These are phyloP conservation scores for Cladobotryum protrusum DNA, from an alignment of 2,329 filamentous ascomycete genomes.

Conservation along the genomic window DNA sequence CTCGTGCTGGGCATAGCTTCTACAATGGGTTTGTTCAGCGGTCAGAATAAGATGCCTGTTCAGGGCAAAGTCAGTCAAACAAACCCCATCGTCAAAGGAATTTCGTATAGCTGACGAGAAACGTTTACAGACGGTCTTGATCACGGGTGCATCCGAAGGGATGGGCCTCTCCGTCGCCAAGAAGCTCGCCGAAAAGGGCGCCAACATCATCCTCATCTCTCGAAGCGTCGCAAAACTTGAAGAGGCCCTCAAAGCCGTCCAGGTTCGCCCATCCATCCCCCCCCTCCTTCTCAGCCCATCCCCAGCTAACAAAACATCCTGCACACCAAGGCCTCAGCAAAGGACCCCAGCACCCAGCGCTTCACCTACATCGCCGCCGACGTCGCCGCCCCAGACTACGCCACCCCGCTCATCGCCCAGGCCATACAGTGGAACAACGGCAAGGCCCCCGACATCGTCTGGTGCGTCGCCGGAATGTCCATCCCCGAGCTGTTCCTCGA, in stretches of 20 bases:
- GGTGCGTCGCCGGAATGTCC: slow-evolving; percentile 77
- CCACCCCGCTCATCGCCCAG: slow-evolving; percentile 53
- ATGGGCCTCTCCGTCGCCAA: slow-evolving; percentile 75
- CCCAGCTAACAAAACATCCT: slow-evolving; percentile 2
- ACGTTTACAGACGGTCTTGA: slow-evolving; percentile 65
- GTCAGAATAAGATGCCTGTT: slow-evolving; percentile 68
- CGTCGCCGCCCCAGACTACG: slow-evolving; percentile 4
- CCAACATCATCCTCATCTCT: slow-evolving; percentile 79
- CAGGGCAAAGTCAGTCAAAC: slow-evolving; percentile 63
- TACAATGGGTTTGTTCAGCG: slow-evolving; percentile 61
- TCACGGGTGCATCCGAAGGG: slow-evolving; percentile 90
- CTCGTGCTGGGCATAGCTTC: slow-evolving; percentile 25
- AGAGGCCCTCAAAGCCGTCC: slow-evolving; percentile 58
- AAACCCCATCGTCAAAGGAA: neutral
- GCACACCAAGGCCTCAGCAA: slow-evolving; percentile 55
- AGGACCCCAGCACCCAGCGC: slow-evolving; percentile 59
- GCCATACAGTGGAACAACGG: slow-evolving; percentile 73
- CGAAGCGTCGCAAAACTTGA: slow-evolving; percentile 71
- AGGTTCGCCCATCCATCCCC: slow-evolving; percentile 37
- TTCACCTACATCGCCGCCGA: slow-evolving; percentile 54
- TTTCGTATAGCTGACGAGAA: slow-evolving; percentile 7
- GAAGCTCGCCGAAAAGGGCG: slow-evolving; percentile 74
- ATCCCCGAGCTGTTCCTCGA: slow-evolving; percentile 74
- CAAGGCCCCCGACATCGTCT: slow-evolving; percentile 72
- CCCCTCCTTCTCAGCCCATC: slow-evolving; percentile 3